Evolutionary conservation across 2,329 filamentous ascomycete genomes (phyloP), one percentile per base, ranked within the genome.

Genomic region (Tricladium varicosporioides): DNA sequence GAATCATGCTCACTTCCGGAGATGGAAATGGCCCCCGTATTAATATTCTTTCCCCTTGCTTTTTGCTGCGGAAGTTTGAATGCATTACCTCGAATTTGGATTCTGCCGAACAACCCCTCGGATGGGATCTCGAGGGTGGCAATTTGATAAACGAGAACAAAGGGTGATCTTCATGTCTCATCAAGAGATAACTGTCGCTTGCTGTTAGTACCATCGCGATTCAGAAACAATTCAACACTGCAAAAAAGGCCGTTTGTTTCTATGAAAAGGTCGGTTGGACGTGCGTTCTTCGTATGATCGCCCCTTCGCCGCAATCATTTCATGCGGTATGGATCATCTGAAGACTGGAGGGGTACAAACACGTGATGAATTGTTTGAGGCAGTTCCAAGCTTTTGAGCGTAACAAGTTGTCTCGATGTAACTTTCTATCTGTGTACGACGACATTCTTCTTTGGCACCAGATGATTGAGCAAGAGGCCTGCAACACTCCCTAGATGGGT

Each of bases 201-300:
- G 22, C 22, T 7, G 22, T 27, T 27, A 49, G 27, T 40, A 40
- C 18, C 51, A 57, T 14, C 43, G 51, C 44, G 19, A 31, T 46
- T 54, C 36, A 48, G 47, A 57, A 56, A 60, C 53, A 52, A 36
- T 31, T 32, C 40, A 14, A 48, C n/a, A 32, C 51, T 57, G n/a
- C 54, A 53, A 52, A 43, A 43, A 46, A 44, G 51, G 57, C 22
- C 49, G 43, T 49, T 48, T 53, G 45, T 56, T 57, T 57, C 54
- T 55, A 51, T 55, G 36, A 50, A 51, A 53, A 55, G 54, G 54
- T 53, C 57, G 49, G n/a, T 46, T 55, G 55, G 54, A 51, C 48
- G 53, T 56, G 55, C 58, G 53, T 19, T 46, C 47, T 46, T 10
- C 36, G 53, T 56, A 47, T 56, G 54, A 60, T 58, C 51, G 54